phyloP scores from a whole-genome alignment of 2,329 filamentous ascomycete species.

The Westerdykella ornata region DNA sequence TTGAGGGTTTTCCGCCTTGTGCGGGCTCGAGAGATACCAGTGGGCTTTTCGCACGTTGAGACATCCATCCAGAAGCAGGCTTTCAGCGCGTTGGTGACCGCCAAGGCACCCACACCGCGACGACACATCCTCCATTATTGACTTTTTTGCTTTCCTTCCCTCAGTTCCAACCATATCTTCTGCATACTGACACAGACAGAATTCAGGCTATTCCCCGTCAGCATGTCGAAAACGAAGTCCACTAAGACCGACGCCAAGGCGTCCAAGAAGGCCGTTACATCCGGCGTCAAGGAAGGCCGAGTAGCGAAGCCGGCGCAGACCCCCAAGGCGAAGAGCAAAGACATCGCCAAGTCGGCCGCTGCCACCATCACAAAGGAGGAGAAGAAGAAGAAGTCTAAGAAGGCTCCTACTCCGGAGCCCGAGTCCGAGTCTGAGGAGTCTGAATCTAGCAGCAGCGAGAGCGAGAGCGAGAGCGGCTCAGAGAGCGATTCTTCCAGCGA shows the following conservation, averaged over 20 bases:
- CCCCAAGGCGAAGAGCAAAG: constrained; percentile 61
- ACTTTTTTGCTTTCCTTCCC: constrained; percentile 15
- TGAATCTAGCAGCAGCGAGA: constrained; percentile 31
- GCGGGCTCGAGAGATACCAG: constrained; percentile 39
- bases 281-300: constrained; percentile 58
- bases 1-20: constrained; percentile 37
- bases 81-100: constrained; percentile 19
- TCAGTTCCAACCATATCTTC: constrained; percentile 1
- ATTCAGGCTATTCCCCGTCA: constrained; percentile 7
- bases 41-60: constrained; percentile 41
- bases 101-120: constrained; percentile 11
- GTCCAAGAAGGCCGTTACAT: constrained; percentile 51
- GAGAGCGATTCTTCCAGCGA: constrained; percentile 29
- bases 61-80: constrained; percentile 34
- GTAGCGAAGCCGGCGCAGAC: constrained; percentile 62
- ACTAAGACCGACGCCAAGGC: constrained; percentile 20
- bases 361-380: constrained; percentile 35
- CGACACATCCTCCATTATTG: constrained; percentile 15
- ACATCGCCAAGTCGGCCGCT: constrained; percentile 51
- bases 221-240: constrained; percentile 36
- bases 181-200: constrained; percentile 28
- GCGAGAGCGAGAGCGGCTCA: constrained; percentile 29
- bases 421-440: constrained; percentile 31
- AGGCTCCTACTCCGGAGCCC: constrained; percentile 44
- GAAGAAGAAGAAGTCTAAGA: constrained; percentile 49